phyloP scores from a whole-genome alignment of 2,329 filamentous ascomycete genomes.

The Shiraia bambusicola region DNA sequence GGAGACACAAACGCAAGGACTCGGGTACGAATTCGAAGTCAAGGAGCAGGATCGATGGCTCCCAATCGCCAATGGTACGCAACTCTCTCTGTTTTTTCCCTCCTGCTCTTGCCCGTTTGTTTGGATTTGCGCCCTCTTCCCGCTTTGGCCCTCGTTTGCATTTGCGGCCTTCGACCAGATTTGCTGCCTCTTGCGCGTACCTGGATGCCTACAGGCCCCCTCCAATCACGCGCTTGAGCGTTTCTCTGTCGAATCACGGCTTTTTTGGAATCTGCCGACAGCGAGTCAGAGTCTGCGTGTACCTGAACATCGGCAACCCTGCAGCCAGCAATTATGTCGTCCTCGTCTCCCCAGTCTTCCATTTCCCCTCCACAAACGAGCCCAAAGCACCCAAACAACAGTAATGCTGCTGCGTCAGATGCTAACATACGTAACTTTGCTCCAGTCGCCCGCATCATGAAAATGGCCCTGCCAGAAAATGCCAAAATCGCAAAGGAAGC shows the following conservation, averaged over 20 bases:
- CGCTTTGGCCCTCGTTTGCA: constrained; percentile 34
- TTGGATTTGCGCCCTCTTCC: constrained; percentile 40
- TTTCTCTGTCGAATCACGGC: constrained; percentile 51
- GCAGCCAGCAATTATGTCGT: constrained; percentile 48
- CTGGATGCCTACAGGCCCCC: constrained; percentile 47
- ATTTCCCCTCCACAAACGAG: constrained; percentile 35
- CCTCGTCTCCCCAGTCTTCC: constrained; percentile 45
- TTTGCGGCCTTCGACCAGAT: constrained; percentile 29
- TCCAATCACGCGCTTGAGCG: constrained; percentile 52
- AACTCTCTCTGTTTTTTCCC: constrained; percentile 16
- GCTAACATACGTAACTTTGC: constrained; percentile 94
- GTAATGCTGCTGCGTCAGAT: constrained; percentile 59
- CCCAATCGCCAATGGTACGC: constrained; percentile 99
- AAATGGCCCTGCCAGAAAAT: constrained; percentile 93
- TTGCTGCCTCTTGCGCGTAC: constrained; percentile 51
- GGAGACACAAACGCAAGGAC: constrained; percentile 73
- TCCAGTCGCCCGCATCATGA: constrained; percentile 99
- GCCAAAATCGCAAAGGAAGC: constrained; percentile 99
- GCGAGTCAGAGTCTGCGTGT: constrained; percentile 25
- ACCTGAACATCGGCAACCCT: constrained; percentile 43
- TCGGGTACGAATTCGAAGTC: constrained; percentile 93
- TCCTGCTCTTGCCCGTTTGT: constrained; percentile 27
- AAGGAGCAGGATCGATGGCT: constrained; percentile 99
- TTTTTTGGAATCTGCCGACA: constrained; percentile 23
- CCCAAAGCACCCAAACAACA: constrained; percentile 28